Evolutionary conservation across 805 yeast genomes (phyloP).

Genomic region (Debaryomyces prosopidis): DNA sequence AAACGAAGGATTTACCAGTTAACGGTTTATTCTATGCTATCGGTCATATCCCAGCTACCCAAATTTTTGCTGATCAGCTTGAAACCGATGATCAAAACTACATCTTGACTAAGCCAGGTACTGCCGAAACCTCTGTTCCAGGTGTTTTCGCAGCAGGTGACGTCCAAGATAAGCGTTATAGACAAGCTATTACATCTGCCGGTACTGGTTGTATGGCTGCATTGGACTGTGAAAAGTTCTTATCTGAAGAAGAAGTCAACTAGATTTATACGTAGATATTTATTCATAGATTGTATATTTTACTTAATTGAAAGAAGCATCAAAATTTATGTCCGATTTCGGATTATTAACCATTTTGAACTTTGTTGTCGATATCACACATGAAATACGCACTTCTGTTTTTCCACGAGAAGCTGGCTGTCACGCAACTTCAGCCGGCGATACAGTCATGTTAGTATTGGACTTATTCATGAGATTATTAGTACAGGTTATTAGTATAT

Average conservation of each 20-base stretch:
- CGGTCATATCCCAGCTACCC: conserved; percentile 96
- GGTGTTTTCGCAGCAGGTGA: conserved; percentile 99
- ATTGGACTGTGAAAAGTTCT: conserved; percentile 83
- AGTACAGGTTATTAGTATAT: no score
- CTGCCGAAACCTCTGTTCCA: conserved; percentile 78
- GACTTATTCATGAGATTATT: no score
- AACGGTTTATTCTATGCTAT: conserved; percentile 97
- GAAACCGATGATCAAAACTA: conserved; percentile 88
- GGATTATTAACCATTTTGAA: no score
- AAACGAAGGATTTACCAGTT: conserved; percentile 67
- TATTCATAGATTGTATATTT: no score
- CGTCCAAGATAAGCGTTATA: conserved; percentile 93
- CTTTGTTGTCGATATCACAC: no score
- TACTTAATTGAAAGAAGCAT: no score
- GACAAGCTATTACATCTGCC: conserved; percentile 99
- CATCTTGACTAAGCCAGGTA: conserved; percentile 85
- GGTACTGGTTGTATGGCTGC: conserved; percentile 99
- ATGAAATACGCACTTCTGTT: no score
- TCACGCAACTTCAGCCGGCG: no score
- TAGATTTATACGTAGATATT: not conserved
- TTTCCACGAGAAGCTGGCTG: no score
- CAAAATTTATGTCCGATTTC: no score
- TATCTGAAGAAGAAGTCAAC: conserved; percentile 51
- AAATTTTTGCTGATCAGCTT: conserved; percentile 72
- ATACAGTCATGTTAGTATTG: no score